Conservation (phyloP, 2,329 filamentous ascomycete genomes). For the Penicillium expansum region DNA sequence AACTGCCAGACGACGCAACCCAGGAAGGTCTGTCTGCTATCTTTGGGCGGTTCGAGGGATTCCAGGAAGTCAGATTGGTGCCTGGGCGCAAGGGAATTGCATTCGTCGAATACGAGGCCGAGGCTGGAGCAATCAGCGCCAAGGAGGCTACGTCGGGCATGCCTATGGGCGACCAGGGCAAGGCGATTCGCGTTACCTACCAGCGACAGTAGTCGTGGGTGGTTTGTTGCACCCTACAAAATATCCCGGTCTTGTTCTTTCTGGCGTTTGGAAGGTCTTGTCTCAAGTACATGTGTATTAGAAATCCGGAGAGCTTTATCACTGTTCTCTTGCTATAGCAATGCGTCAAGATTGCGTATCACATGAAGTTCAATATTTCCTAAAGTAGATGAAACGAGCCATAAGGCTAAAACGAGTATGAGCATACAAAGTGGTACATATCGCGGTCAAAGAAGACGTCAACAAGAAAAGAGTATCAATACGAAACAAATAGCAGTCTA, state of each 20-base stretch:
- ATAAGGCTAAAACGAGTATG: constrained; percentile 1
- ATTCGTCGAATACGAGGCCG: constrained; percentile 93
- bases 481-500: constrained; percentile 41
- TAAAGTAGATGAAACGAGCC: constrained; percentile 5
- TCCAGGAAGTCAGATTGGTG: constrained; percentile 87
- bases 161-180: constrained; percentile 69
- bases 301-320: constrained; percentile 16
- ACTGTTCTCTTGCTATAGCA: not conserved
- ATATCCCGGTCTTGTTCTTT: constrained; percentile 20
- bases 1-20: constrained; percentile 82
- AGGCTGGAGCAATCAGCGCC: constrained; percentile 83
- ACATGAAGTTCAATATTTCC: constrained; percentile 11
- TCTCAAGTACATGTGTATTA: constrained; percentile 14
- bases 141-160: constrained; percentile 92
- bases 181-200: constrained; percentile 91
- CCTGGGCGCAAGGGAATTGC: constrained; percentile 84
- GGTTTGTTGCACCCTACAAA: constrained; percentile 14
- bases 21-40: constrained; percentile 74
- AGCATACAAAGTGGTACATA: constrained; percentile 16
- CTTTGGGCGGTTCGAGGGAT: constrained; percentile 88
- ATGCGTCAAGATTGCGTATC: constrained; percentile 4
- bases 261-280: constrained; percentile 32
- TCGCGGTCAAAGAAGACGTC: constrained; percentile 3
- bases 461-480: constrained; percentile 18
- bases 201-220: constrained; percentile 63